A percentile compares a stretch with the other conserved stretches of the same genome.
These are phyloP conservation scores for Jacaranda mimosifolia DNA, from an alignment of 257 asterid species.

Conservation along the genomic window DNA sequence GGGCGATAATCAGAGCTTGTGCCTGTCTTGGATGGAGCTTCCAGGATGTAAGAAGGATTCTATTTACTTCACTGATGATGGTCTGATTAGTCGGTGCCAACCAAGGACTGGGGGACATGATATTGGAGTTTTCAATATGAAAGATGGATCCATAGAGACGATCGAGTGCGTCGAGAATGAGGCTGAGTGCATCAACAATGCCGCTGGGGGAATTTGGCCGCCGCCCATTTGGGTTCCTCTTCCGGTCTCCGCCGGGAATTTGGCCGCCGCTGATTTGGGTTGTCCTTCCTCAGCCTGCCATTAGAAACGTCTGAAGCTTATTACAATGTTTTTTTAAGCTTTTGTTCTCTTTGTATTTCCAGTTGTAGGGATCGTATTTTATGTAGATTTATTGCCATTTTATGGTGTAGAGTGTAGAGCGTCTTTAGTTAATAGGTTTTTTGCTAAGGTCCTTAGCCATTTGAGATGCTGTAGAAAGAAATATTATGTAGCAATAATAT, in stretches of 20 bases:
- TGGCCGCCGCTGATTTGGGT: conserved; percentile 20
- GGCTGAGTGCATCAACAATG: not conserved
- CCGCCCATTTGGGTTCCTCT: conserved; percentile 2
- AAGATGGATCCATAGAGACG: not conserved
- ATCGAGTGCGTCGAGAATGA: not conserved
- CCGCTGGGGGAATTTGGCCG: not conserved
- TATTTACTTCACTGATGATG: conserved; percentile 18
- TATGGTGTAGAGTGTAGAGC: no score
- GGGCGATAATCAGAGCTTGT: conserved; percentile 23
- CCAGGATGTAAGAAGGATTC: not conserved
- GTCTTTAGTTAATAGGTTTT: no score
- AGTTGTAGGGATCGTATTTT: no score
- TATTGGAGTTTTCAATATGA: not conserved
- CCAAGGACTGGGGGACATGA: not conserved
- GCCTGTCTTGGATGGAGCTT: not conserved
- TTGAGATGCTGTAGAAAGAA: no score
- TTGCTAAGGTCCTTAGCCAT: no score
- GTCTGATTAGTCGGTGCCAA: not conserved
- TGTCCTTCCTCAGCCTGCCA: not conserved
- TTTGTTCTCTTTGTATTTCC: no score
- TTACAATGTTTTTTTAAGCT: not conserved
- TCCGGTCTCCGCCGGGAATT: not conserved
- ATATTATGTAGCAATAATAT: no score
- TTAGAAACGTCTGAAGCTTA: not conserved
- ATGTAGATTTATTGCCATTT: no score